Percentiles rank a stretch among this genome's conserved stretches.
phyloP scores from a whole-genome alignment of 2,329 filamentous ascomycete genomes.

The Exophiala spinifera region DNA sequence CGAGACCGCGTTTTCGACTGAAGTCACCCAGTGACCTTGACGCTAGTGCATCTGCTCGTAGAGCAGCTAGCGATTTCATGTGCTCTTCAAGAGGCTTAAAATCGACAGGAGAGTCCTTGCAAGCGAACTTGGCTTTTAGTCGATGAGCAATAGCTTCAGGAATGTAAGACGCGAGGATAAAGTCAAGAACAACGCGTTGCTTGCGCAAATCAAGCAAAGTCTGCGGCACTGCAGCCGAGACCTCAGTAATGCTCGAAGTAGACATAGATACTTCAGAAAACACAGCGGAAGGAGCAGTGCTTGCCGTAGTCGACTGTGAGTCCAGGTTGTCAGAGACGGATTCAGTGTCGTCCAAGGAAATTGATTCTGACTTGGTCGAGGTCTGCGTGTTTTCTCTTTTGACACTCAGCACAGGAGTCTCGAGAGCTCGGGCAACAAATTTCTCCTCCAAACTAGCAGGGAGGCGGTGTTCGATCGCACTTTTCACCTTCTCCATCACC shows the following conservation, averaged over 20 bases:
- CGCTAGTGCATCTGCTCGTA: constrained; percentile 69
- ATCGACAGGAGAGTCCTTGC: constrained; percentile 50
- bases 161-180: constrained; percentile 51
- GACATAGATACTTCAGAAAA: constrained; percentile 40
- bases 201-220: constrained; percentile 45
- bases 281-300: constrained; percentile 34
- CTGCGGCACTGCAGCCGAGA: constrained; percentile 34
- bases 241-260: constrained; percentile 36
- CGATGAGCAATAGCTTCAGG: constrained; percentile 36
- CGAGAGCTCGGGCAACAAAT: constrained; percentile 73
- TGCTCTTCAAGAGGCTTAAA: constrained; percentile 72
- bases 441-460: constrained; percentile 80
- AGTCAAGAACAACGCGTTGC: constrained; percentile 49
- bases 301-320: constrained; percentile 30
- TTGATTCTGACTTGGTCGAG: constrained; percentile 29
- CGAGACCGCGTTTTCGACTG: constrained; percentile 42
- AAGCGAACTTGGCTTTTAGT: constrained; percentile 31
- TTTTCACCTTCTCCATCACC: constrained; percentile 68
- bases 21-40: constrained; percentile 57
- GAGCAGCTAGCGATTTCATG: constrained; percentile 60
- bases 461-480: constrained; percentile 63
- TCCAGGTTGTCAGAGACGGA: constrained; percentile 20
- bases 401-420: constrained; percentile 70
- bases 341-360: constrained; percentile 33
- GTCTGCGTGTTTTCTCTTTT: constrained; percentile 53